Percentiles rank a stretch among this genome's conserved stretches.
Evolutionary conservation across 768 basidiomycete species (phyloP).

Genomic region (Mycena vitilis): DNA sequence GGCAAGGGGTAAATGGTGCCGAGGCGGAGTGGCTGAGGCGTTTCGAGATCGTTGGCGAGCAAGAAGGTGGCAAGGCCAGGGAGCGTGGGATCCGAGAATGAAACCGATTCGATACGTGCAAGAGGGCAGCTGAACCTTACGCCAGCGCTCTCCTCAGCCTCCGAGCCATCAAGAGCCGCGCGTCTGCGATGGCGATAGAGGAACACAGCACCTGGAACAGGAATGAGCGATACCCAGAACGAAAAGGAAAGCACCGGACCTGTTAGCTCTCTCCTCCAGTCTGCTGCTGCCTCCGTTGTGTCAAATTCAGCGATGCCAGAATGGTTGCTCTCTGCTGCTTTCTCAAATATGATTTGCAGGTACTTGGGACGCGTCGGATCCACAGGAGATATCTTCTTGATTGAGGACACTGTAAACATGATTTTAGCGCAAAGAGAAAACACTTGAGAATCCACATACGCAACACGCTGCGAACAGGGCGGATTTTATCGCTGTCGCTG

Average conservation of each 20-base stretch:
- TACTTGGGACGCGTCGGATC: conserved; percentile 59
- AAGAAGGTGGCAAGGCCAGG: conserved; percentile 44
- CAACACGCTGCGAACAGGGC: conserved; percentile 64
- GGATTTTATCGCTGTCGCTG: conserved; percentile 62
- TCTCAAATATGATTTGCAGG: conserved; percentile 52
- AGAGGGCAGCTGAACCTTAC: conserved; percentile 62
- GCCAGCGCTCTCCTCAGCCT: conserved; percentile 48
- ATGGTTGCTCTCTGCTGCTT: conserved; percentile 37
- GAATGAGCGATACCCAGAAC: background rate
- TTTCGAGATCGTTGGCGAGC: background rate
- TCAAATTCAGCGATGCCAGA: conserved; percentile 61
- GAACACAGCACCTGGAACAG: conserved; percentile 54
- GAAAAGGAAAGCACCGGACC: conserved; percentile 43
- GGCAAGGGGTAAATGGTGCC: conserved; percentile 36
- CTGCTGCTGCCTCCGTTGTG: conserved; percentile 63
- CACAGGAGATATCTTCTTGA: conserved; percentile 56
- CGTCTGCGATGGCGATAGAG: conserved; percentile 57
- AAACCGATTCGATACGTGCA: conserved; percentile 46
- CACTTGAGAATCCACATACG: conserved; percentile 49
- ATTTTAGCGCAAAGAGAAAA: background rate
- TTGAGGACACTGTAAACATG: conserved; percentile 56
- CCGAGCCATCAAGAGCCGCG: conserved; percentile 44
- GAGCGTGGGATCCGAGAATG: conserved; percentile 38
- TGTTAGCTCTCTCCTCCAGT: conserved; percentile 61
- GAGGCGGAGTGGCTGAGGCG: conserved; percentile 3